These are phyloP conservation scores for Chondrostereum purpureum DNA, from an alignment of 1,284 basidiomycete species.

Conservation along the genomic window DNA sequence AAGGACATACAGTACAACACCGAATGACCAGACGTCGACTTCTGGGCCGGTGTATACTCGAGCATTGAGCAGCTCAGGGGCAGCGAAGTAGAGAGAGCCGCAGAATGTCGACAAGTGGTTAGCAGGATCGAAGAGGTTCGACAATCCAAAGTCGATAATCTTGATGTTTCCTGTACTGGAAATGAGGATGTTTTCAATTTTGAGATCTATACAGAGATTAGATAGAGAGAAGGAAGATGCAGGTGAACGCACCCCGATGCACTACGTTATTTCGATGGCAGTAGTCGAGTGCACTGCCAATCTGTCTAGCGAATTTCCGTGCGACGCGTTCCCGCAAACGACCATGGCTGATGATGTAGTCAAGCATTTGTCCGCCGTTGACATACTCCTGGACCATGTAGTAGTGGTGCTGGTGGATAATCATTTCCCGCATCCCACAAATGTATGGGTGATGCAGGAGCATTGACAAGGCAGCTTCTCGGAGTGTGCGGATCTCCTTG, in stretches of 20 bases:
- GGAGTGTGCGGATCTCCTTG: slow-evolving; percentile 93
- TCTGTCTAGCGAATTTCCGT: slow-evolving; percentile 94
- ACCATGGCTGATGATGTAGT: slow-evolving; percentile 99
- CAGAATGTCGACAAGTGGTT: slow-evolving; percentile 91
- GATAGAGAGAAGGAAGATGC: slow-evolving; percentile 10
- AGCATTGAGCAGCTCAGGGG: slow-evolving; percentile 94
- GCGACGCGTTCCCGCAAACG: slow-evolving; percentile 91
- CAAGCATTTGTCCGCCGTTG: slow-evolving; percentile 98
- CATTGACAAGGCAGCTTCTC: slow-evolving; percentile 91
- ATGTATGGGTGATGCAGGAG: slow-evolving; percentile 97
- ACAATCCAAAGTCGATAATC: slow-evolving; percentile 98
- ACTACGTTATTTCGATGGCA: slow-evolving; percentile 98
- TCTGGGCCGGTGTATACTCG: slow-evolving; percentile 96
- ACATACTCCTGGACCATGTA: slow-evolving; percentile 99
- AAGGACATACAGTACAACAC: slow-evolving; percentile 94
- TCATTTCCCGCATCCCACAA: slow-evolving; percentile 99
- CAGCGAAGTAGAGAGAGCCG: slow-evolving; percentile 96
- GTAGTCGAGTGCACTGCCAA: slow-evolving; percentile 93
- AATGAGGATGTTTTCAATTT: slow-evolving; percentile 99
- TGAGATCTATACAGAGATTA: slow-evolving; percentile 60
- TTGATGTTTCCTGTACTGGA: slow-evolving; percentile 99
- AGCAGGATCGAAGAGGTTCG: slow-evolving; percentile 90
- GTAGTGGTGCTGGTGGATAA: slow-evolving; percentile 92
- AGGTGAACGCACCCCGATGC: slow-evolving; percentile 61
- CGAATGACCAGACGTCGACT: slow-evolving; percentile 98